These are phyloP conservation scores for Akebia trifoliata DNA, from an alignment of 164 flowering plant genomes.

Conservation along the genomic window DNA sequence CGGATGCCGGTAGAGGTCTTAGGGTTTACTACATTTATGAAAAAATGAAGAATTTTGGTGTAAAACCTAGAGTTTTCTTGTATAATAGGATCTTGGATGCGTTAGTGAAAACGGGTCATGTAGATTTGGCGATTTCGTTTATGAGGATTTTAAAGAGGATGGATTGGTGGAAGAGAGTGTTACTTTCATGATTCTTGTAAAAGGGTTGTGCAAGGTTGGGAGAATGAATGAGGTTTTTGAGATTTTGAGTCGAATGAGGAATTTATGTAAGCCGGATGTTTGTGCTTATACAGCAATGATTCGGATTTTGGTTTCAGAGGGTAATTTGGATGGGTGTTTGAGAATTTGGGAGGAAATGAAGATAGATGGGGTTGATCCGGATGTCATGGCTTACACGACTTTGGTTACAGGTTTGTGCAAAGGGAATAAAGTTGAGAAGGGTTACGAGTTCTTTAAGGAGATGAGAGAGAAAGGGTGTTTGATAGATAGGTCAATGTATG, in stretches of 20 bases:
- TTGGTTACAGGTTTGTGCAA: slow-evolving; percentile 63
- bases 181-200: slow-evolving; percentile 80
- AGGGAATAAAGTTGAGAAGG: slow-evolving; percentile 54
- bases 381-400: slow-evolving; percentile 80
- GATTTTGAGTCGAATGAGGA: slow-evolving; percentile 69
- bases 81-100: slow-evolving; percentile 84
- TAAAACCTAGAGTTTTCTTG: slow-evolving; percentile 68
- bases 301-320: slow-evolving; percentile 46
- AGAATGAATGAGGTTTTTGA: slow-evolving; percentile 53
- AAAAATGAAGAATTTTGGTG: slow-evolving; percentile 83
- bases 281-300: slow-evolving; percentile 96
- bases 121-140: slow-evolving; percentile 76
- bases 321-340: slow-evolving; percentile 71
- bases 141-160: slow-evolving; percentile 64
- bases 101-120: slow-evolving; percentile 57
- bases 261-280: slow-evolving; percentile 81
- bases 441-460: slow-evolving; percentile 58
- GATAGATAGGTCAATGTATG: slow-evolving; percentile 81
- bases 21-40: slow-evolving; percentile 76
- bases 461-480: slow-evolving; percentile 62
- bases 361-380: slow-evolving; percentile 65
- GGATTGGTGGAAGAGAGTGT: slow-evolving; percentile 74
- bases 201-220: slow-evolving; percentile 75
- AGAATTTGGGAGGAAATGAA: slow-evolving; percentile 87
- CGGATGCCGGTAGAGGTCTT: slow-evolving; percentile 73